Base-by-base conservation (phyloP, 148 eudicot genomes). In the Bassia scoparia region DNA sequence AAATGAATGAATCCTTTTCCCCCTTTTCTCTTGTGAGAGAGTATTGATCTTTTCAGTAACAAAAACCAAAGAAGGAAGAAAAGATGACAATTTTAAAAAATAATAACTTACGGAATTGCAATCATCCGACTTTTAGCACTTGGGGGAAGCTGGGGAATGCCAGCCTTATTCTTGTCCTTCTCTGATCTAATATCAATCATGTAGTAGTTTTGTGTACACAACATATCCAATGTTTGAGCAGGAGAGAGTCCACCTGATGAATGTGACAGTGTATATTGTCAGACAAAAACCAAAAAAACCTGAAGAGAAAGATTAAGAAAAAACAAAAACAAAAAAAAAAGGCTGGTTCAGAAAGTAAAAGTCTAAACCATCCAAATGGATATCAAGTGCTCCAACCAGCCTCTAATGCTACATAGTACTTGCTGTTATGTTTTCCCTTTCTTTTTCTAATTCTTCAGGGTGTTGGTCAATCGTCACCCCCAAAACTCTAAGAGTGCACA, bases 61-160 rank as follows among this genome's bases (percentile, higher is more conserved):
- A n/a, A n/a, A n/a, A n/a, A n/a, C n/a, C n/a, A n/a, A n/a, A n/a
- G n/a, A n/a, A n/a, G n/a, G n/a, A n/a, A n/a, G 44, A 41, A 20
- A 43, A 65, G 27, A 46, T 34, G 30, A 50, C 23, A 29, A 33
- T n/a, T 18, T 27, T 38, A 11, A n/a, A 27, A 27, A n/a, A n/a
- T n/a, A n/a, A n/a, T n/a, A n/a, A n/a, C 97, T 89, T 76, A 95
- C 99, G 96, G 97, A 74, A 95, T 83, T 49, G 94, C 81, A 74
- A 92, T 83, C 84, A 90, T 66, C 63, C 84, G 86, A 86, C 81
- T 85, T 73, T 95, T 95, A 58, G 97, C 99, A 81, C 84, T 87
- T 31, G 90, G 83, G 41, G 99, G 99, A 80, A 92, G 96, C 65
- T 85, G 88, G 55, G 99, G 97, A 82, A 95, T 77, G 26, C 99